Conservation (phyloP, 139 green algal species). For the Chlorokybus atmophyticus region DNA sequence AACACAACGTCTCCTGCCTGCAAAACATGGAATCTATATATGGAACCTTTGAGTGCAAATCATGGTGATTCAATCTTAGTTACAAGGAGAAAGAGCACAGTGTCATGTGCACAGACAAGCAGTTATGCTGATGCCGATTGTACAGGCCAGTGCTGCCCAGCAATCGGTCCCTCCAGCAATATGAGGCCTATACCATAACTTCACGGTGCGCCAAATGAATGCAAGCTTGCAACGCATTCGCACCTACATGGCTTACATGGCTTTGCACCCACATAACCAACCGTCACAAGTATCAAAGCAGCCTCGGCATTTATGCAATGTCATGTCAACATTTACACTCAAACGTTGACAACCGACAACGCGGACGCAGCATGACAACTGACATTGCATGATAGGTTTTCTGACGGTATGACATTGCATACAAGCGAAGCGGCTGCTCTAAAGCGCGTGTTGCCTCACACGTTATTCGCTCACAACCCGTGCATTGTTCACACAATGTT, state of each 20-base stretch:
- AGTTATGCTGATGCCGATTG: not conserved
- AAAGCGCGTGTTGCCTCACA: too few relatives aligned
- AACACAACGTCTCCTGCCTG: slow-evolving; percentile 57
- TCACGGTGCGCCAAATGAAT: too few relatives aligned
- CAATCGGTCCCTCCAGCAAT: not conserved
- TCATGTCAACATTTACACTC: too few relatives aligned
- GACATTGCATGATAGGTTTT: not conserved
- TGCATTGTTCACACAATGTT: not conserved
- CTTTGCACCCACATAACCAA: too few relatives aligned
- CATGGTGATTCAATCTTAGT: not conserved
- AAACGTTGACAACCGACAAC: not conserved
- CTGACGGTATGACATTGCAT: not conserved
- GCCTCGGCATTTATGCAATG: too few relatives aligned
- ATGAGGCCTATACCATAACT: not conserved
- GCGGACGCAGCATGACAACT: not conserved
- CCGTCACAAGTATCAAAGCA: too few relatives aligned
- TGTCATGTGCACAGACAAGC: not conserved
- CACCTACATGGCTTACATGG: too few relatives aligned
- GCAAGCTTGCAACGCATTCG: too few relatives aligned
- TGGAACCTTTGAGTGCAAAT: not conserved
- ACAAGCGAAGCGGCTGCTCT: not conserved
- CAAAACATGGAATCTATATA: not conserved
- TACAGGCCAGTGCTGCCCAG: not conserved
- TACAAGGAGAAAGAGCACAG: too few relatives aligned
- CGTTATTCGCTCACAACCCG: too few relatives aligned